Evolutionary conservation across 371 early-diverging fungal genomes (phyloP).

Genomic region (Massospora cicadina): DNA sequence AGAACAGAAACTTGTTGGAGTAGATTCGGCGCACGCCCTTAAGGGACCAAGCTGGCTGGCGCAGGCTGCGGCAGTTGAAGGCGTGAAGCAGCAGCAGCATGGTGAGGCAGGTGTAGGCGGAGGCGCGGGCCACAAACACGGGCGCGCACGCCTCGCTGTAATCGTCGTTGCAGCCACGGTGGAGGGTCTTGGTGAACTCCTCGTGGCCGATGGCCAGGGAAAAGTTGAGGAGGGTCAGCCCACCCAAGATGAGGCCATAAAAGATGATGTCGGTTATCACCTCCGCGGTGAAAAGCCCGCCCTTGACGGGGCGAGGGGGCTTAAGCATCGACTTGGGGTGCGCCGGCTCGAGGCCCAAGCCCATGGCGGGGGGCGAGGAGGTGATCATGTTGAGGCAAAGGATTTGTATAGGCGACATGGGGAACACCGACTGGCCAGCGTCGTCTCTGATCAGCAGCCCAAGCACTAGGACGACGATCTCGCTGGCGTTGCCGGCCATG

Average conservation of each 20-base stretch:
- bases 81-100: slow-evolving; percentile 44
- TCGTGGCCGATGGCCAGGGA: slow-evolving; percentile 34
- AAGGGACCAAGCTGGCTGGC: slow-evolving; percentile 34
- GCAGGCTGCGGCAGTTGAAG: slow-evolving; percentile 50
- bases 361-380: slow-evolving; percentile 63
- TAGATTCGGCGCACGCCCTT: slow-evolving; percentile 20
- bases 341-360: slow-evolving; percentile 66
- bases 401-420: slow-evolving; percentile 64
- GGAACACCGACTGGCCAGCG: slow-evolving; percentile 39
- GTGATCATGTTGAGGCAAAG: slow-evolving; percentile 76
- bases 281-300: slow-evolving; percentile 45
- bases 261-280: slow-evolving; percentile 46
- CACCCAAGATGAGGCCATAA: slow-evolving; percentile 51
- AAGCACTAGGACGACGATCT: slow-evolving; percentile 34
- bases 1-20: slow-evolving; percentile 36
- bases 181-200: slow-evolving; percentile 15
- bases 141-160: slow-evolving; percentile 34
- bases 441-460: slow-evolving; percentile 47
- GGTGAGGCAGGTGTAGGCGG: slow-evolving; percentile 44
- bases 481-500: slow-evolving; percentile 28
- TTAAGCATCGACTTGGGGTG: slow-evolving; percentile 60
- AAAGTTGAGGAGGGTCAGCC: slow-evolving; percentile 46
- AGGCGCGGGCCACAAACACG: slow-evolving; percentile 57
- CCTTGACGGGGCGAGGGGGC: slow-evolving; percentile 47
- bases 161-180: slow-evolving; percentile 36